Evolutionary conservation across 2,329 filamentous ascomycete species (phyloP), one percentile per base, ranked within the genome.

Genomic region (Paraconiothyrium brasiliense): DNA sequence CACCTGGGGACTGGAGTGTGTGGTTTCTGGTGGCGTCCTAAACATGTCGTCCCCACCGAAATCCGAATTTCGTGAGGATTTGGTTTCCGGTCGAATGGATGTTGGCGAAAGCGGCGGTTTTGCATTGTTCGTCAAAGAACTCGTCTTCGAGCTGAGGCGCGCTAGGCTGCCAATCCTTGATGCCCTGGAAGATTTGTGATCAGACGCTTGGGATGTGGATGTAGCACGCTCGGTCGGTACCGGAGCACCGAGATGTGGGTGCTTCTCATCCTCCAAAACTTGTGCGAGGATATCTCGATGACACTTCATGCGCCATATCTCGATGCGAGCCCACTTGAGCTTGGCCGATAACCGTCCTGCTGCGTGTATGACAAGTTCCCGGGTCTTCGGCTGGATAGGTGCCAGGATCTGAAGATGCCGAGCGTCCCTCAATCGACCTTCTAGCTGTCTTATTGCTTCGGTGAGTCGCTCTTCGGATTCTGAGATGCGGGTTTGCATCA

Each of bases 241-340:
- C 57, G 73, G 70, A 34, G 61, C 67, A 35, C 78, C 75, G 14
- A 60, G 64, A 3, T 68, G 66, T 35, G 77, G 74, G 47, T 83
- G 81, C 59, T 76, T 83, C 71, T 97, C 94, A 68, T 97, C 92
- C 58, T 94, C 91, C 9, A 98, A 82, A 74, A 99, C 95, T 78
- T 93, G 86, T 5, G 89, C 84, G 22, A 99, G 82, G 62, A 98
- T 94, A 71, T 97, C 94, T 46, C 90, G 89, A 77, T 99, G 94
- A 67, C 94, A 97, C 73, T 89, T 94, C 71, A 94, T 87, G 57
- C 90, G 91, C 93, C 94, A 97, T 22, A 97, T 95, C 67, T 97
- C 93, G 76, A 96, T 90, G 63, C 94, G 87, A n/a, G 90, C 89
- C 94, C 94, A 97, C 76, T 95, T 97, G 62, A 99, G 81, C 75